Conservation (phyloP, 2,329 filamentous ascomycete genomes). For the Didymella glomerata region DNA sequence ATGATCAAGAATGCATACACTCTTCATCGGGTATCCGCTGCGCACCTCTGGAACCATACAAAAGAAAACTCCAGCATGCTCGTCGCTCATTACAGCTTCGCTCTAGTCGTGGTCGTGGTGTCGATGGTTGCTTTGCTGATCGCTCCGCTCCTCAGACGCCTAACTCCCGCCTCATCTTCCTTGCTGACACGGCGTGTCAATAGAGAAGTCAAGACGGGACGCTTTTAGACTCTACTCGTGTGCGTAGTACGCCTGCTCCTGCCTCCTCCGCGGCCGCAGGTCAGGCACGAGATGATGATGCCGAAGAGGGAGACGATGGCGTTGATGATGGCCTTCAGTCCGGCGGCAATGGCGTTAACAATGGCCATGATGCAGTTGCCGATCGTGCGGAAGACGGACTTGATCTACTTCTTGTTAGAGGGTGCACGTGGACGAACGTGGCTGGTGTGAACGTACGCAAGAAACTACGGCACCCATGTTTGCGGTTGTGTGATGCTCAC, state of each 20-base stretch:
- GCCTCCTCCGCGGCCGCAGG: conserved; percentile 56
- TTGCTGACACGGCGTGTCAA: conserved; percentile 23
- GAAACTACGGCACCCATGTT: conserved; percentile 85
- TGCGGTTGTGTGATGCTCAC: conserved; percentile 27
- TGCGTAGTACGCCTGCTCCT: conserved; percentile 45
- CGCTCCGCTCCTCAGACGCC: conserved; percentile 21
- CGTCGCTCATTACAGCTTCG: conserved; percentile 17
- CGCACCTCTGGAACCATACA: conserved; percentile 19
- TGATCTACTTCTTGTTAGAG: conserved; percentile 48
- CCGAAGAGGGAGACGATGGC: conserved; percentile 60
- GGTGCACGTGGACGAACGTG: neutral
- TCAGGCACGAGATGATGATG: conserved; percentile 60
- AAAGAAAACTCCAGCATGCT: conserved; percentile 23
- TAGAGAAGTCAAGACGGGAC: conserved; percentile 27
- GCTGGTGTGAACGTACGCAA: conserved; percentile 68
- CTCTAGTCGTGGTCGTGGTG: conserved; percentile 3
- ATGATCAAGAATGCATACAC: conserved; percentile 29
- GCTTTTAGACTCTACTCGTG: conserved; percentile 51
- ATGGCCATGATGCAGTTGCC: conserved; percentile 58
- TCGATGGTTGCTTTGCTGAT: conserved; percentile 3
- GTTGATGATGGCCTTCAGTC: conserved; percentile 58
- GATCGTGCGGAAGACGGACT: conserved; percentile 57
- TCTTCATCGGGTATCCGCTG: conserved; percentile 22
- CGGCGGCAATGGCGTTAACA: conserved; percentile 56
- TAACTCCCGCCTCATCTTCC: conserved; percentile 29